phyloP scores from a whole-genome alignment of 2,329 filamentous ascomycete species.

The Cercospora sojina region DNA sequence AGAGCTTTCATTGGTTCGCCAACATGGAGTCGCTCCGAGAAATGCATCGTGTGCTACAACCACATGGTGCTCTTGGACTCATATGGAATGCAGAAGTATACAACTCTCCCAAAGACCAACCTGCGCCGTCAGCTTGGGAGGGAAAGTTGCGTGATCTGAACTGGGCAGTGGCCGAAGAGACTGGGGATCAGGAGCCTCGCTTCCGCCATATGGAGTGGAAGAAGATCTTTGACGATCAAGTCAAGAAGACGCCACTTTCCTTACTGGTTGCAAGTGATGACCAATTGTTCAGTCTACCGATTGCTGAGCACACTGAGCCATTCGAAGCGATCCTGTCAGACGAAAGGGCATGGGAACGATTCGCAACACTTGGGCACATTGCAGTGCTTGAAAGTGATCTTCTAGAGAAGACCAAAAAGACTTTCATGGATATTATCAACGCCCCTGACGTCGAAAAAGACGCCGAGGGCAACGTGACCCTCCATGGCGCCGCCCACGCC shows the following conservation, averaged over 20 bases:
- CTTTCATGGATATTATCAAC: constrained; percentile 57
- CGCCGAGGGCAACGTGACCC: constrained; percentile 59
- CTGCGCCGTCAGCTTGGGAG: constrained; percentile 61
- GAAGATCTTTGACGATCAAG: constrained; percentile 61
- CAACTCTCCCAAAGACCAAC: constrained; percentile 61
- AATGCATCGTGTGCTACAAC: constrained; percentile 65
- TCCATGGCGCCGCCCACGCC: constrained; percentile 64
- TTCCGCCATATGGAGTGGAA: constrained; percentile 67
- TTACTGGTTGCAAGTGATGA: constrained; percentile 41
- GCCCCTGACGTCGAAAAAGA: constrained; percentile 58
- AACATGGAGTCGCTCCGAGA: constrained; percentile 61
- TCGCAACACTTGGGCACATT: constrained; percentile 67
- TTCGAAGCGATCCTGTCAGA: constrained; percentile 60
- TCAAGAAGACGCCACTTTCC: constrained; percentile 52
- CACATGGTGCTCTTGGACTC: constrained; percentile 60
- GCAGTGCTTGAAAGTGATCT: constrained; percentile 56
- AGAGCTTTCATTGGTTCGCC: constrained; percentile 62
- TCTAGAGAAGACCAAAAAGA: constrained; percentile 50
- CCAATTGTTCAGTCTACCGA: constrained; percentile 61
- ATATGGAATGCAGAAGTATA: constrained; percentile 62
- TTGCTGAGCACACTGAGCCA: constrained; percentile 56
- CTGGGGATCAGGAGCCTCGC: constrained; percentile 60
- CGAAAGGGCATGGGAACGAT: constrained; percentile 63
- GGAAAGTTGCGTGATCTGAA: constrained; percentile 60
- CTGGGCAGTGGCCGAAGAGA: constrained; percentile 54